A percentile compares a stretch with the other conserved stretches of the same genome.
These are phyloP conservation scores for Talaromyces albobiverticillius DNA, from an alignment of 2,329 filamentous ascomycete species.

Conservation along the genomic window DNA sequence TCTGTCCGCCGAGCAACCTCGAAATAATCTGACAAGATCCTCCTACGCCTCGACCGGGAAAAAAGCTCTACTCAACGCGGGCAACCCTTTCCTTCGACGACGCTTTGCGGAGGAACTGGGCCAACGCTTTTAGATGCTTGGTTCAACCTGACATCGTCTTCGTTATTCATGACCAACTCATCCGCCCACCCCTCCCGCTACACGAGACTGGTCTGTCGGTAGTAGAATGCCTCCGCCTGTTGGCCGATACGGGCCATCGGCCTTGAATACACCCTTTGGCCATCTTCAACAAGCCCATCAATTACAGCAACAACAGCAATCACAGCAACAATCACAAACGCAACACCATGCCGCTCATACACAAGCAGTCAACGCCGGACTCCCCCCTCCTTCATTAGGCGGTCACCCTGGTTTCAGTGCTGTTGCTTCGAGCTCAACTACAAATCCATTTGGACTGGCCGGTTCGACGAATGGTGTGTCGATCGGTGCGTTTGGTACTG, in stretches of 20 bases:
- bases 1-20: no score
- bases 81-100: neutral
- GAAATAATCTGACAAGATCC: no score
- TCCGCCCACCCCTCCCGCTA: conserved; percentile 16
- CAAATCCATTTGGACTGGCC: conserved; percentile 62
- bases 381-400: conserved; percentile 59
- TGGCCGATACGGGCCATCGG: conserved; percentile 56
- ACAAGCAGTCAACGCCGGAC: conserved; percentile 45
- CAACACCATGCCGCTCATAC: conserved; percentile 42
- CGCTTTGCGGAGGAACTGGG: neutral
- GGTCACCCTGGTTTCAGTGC: conserved; percentile 67
- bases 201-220: conserved; percentile 17
- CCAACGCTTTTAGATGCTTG: neutral
- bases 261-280: conserved; percentile 59
- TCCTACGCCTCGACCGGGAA: no score
- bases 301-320: conserved; percentile 45
- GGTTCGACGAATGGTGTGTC: conserved; percentile 56
- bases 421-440: conserved; percentile 61
- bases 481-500: conserved; percentile 55
- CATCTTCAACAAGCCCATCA: conserved; percentile 54
- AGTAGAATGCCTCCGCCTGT: conserved; percentile 57
- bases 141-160: conserved; percentile 2
- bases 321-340: conserved; percentile 43
- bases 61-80: no score
- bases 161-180: conserved; percentile 21